These are phyloP conservation scores for Coniochaeta pulveracea DNA, from an alignment of 2,329 filamentous ascomycete species.

Conservation along the genomic window DNA sequence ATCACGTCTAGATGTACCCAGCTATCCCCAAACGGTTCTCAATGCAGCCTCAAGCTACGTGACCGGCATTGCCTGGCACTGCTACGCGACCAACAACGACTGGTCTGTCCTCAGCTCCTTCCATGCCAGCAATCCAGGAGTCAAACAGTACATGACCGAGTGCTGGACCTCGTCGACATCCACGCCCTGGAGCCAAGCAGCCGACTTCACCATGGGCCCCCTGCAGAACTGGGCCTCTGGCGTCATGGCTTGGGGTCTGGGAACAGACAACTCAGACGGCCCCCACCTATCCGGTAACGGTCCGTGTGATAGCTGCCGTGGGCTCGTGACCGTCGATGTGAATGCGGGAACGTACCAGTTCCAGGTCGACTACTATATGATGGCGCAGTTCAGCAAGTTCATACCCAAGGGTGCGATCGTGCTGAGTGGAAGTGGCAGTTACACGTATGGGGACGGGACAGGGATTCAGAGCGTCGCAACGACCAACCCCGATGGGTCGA, in stretches of 20 bases:
- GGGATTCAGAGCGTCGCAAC: conserved; percentile 33
- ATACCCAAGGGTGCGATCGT: conserved; percentile 32
- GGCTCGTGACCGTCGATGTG: conserved; percentile 45
- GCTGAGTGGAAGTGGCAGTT: conserved; percentile 29
- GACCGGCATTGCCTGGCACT: conserved; percentile 27
- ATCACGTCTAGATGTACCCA: conserved; percentile 14
- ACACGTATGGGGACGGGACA: conserved; percentile 24
- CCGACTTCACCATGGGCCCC: conserved; percentile 34
- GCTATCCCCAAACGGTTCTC: conserved; percentile 26
- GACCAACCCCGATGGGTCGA: conserved; percentile 31
- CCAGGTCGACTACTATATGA: conserved; percentile 39
- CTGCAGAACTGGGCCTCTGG: conserved; percentile 35
- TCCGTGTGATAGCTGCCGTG: conserved; percentile 29
- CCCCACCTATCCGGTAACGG: conserved; percentile 27
- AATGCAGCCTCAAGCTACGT: conserved; percentile 19
- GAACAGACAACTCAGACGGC: conserved; percentile 28
- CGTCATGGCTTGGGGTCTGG: conserved; percentile 31
- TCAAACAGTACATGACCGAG: conserved; percentile 36
- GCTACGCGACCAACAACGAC: conserved; percentile 23
- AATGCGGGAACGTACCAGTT: conserved; percentile 28
- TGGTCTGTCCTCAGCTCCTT: conserved; percentile 27
- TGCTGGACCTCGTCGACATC: conserved; percentile 26
- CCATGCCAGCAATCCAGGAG: conserved; percentile 24
- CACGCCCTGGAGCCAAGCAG: conserved; percentile 24
- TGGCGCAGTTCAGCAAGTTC: conserved; percentile 38